phyloP scores from a whole-genome alignment of 2,329 filamentous ascomycete genomes.

The Elsinoe batatas region DNA sequence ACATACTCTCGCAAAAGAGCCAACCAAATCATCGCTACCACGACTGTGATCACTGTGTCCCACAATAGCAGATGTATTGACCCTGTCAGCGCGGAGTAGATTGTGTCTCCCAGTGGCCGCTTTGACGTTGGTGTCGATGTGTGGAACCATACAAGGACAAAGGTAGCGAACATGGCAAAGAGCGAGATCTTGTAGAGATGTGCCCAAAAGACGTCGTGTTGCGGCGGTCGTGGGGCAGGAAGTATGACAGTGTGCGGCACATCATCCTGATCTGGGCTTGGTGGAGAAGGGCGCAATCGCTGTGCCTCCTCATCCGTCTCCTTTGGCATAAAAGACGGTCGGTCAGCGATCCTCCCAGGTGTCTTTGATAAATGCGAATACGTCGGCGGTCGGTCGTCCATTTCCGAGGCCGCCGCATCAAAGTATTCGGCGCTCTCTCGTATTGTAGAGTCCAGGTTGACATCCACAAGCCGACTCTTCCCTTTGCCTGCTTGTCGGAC shows the following conservation, averaged over 20 bases:
- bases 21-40: conserved; percentile 85
- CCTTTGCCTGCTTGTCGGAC: conserved; percentile 39
- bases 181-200: conserved; percentile 80
- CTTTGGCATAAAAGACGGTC: conserved; percentile 36
- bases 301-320: conserved; percentile 44
- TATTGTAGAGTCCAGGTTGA: conserved; percentile 64
- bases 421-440: conserved; percentile 35
- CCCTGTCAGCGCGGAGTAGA: conserved; percentile 78
- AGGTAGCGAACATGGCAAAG: conserved; percentile 76
- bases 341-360: conserved; percentile 27
- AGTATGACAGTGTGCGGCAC: conserved; percentile 48
- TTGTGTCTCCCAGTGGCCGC: conserved; percentile 75
- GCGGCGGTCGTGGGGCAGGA: conserved; percentile 58
- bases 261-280: conserved; percentile 43
- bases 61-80: conserved; percentile 84
- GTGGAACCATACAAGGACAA: conserved; percentile 81
- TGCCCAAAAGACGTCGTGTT: conserved; percentile 85
- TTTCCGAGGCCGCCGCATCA: conserved; percentile 24
- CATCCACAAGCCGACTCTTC: conserved; percentile 67
- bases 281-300: conserved; percentile 35
- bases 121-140: conserved; percentile 62
- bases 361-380: conserved; percentile 47
- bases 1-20: conserved; percentile 81
- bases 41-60: conserved; percentile 80
- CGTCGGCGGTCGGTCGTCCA: conserved; percentile 39